Base-by-base conservation (phyloP, 2,329 filamentous ascomycete genomes). In the Alternaria sp. region DNA sequence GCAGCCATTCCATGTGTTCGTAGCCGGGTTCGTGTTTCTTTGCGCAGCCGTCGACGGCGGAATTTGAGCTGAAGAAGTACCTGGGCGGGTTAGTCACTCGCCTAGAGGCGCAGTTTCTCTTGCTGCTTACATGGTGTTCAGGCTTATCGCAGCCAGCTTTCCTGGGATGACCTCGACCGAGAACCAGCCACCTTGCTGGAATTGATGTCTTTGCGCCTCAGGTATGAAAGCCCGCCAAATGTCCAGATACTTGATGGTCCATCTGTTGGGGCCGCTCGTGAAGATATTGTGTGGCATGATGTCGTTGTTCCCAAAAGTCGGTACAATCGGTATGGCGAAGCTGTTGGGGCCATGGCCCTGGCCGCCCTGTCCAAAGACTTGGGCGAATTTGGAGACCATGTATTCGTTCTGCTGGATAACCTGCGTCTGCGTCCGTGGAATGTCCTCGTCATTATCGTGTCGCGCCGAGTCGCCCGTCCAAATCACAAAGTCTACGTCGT, bases 241-340 rank as follows among this genome's bases (percentile, higher is more conserved):
- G 23, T 90, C 83, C 26, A 87, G 81, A 69, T 95, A 97, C 45
- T 84, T 84, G 58, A 85, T 85, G 0, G 96, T 90, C 89, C 94
- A 97, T 63, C 85, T 85, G 71, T 97, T 97, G 14, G 95, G 95
- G 0, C 94, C 95, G 1, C 86, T 83, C 40, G 87, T 82, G 75
- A 99, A 88, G 72, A 98, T 96, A 72, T 99, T 99, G 80, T 99
- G 95, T 1, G 95, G 95, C 60, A 97, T 86, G 58, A 99, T 93
- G 72, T 99, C 95, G 78, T 99, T 99, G 80, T 99, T 99, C 60
- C 95, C 95, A 67, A 97, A 89, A 0, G 89, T 97, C 0, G 95
- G 93, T 21, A 99, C 84, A 29, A 98, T 86, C 4, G 95, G 94
- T 4, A 98, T 85, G 11, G 83, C 78, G 58, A 93, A 84, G 56